phyloP scores from a whole-genome alignment of 164 flowering plant species.

The Magnolia changhungtana region DNA sequence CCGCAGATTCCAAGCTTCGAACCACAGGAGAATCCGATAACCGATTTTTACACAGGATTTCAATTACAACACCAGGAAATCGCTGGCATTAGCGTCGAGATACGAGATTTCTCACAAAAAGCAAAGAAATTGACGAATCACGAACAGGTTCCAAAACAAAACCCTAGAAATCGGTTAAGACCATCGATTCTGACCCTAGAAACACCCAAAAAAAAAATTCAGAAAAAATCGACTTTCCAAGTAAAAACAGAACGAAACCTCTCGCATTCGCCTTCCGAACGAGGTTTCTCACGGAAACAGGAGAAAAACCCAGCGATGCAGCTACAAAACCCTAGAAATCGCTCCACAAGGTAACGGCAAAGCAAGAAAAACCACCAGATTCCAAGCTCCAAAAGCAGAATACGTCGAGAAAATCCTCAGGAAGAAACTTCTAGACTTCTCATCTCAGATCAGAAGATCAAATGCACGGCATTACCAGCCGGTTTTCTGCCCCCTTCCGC shows the following conservation, averaged over 20 bases:
- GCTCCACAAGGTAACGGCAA: neutral
- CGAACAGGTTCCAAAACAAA: neutral
- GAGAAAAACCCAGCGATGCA: neutral
- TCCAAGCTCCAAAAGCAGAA: neutral
- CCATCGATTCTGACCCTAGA: neutral
- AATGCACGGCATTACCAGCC: neutral
- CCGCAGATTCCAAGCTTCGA: neutral
- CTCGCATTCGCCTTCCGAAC: slow-evolving; percentile 2
- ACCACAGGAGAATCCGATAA: neutral
- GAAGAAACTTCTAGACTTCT: neutral
- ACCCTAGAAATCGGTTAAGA: slow-evolving; percentile 14
- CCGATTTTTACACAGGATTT: neutral
- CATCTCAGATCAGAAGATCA: slow-evolving; percentile 2
- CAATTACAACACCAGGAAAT: neutral
- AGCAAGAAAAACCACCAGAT: neutral
- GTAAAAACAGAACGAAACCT: neutral
- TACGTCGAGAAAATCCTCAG: neutral
- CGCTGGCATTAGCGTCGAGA: neutral
- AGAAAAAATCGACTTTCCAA: neutral
- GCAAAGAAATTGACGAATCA: slow-evolving; percentile 1
- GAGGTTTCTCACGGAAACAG: neutral
- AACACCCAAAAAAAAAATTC: neutral
- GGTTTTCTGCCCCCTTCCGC: neutral
- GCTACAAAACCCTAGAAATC: slow-evolving; percentile 4
- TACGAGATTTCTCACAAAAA: neutral